Percentiles rank a stretch among this genome's conserved stretches.
Evolutionary conservation across 805 yeast genomes (phyloP).

Genomic region (Jamesozyma jinghongensis): DNA sequence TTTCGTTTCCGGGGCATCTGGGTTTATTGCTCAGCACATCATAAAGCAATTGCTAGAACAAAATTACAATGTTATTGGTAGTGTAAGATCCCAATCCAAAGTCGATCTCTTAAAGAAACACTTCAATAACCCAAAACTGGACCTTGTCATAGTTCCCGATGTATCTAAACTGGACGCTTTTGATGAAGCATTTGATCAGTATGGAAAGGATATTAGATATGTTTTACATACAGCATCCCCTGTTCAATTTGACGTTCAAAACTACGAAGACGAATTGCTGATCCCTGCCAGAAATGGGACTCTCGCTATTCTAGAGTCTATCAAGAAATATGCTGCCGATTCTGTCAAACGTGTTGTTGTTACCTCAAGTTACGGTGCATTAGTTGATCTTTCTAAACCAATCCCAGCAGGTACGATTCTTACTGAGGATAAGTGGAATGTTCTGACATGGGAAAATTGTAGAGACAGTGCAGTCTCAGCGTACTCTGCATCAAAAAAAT

Average conservation of each 20-base stretch:
- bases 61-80: constrained; percentile 39
- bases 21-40: constrained; percentile 43
- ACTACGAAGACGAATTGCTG: constrained; percentile 41
- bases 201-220: constrained; percentile 33
- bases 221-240: constrained; percentile 48
- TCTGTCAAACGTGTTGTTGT: constrained; percentile 40
- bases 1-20: constrained; percentile 44
- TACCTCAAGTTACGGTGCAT: constrained; percentile 52
- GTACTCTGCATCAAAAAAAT: constrained; percentile 37
- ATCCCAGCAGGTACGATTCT: constrained; percentile 11
- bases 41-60: constrained; percentile 31
- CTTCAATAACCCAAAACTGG: constrained; percentile 12
- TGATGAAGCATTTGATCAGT: constrained; percentile 34
- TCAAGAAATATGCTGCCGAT: constrained; percentile 35
- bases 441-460: constrained; percentile 18
- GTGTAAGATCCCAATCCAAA: constrained; percentile 38
- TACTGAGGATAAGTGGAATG: constrained; percentile 35
- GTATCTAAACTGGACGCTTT: constrained; percentile 34
- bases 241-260: constrained; percentile 27
- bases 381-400: constrained; percentile 21
- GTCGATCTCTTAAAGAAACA: constrained; percentile 31
- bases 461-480: constrained; percentile 20
- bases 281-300: constrained; percentile 54
- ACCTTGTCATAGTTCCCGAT: constrained; percentile 31
- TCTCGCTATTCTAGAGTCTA: constrained; percentile 37